Conservation (phyloP, 108 stramenopile species). For the Conticribra guillardii region DNA sequence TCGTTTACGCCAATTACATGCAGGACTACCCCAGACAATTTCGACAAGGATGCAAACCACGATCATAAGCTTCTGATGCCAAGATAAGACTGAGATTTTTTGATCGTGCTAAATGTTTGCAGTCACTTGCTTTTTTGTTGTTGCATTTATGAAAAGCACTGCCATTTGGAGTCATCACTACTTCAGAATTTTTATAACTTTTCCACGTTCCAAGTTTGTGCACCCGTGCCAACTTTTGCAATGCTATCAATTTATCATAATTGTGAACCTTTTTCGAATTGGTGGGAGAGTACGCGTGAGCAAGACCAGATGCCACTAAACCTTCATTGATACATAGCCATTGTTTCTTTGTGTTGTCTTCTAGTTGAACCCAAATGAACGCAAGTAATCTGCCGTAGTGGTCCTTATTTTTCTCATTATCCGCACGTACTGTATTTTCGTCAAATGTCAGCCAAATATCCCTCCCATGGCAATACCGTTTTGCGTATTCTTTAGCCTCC, state of each 20-base stretch:
- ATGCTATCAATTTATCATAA: conserved; percentile 59
- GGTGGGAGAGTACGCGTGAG: conserved; percentile 59
- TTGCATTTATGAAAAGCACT: conserved; percentile 68
- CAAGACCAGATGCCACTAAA: conserved; percentile 66
- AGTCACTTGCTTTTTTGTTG: conserved; percentile 31
- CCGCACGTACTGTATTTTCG: conserved; percentile 8
- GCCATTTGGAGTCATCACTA: conserved; percentile 65
- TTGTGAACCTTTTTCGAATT: conserved; percentile 56
- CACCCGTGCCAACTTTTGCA: conserved; percentile 58
- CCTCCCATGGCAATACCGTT: conserved; percentile 57
- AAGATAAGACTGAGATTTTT: conserved; percentile 49
- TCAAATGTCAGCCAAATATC: conserved; percentile 58
- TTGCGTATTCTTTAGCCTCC: conserved; percentile 83
- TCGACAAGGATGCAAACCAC: conserved; percentile 76
- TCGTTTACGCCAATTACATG: no score
- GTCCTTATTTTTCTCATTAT: conserved; percentile 57
- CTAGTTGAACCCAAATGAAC: conserved; percentile 57
- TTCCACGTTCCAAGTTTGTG: conserved; percentile 48
- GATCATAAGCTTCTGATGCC: conserved; percentile 58
- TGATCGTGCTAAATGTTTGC: conserved; percentile 58
- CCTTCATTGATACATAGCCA: conserved; percentile 85
- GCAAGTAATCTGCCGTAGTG: conserved; percentile 76
- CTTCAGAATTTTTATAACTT: conserved; percentile 48
- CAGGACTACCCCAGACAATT: conserved; percentile 65
- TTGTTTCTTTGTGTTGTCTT: conserved; percentile 25